Base-by-base conservation (phyloP, 306 rosid species). In the Castanea mollissima region DNA sequence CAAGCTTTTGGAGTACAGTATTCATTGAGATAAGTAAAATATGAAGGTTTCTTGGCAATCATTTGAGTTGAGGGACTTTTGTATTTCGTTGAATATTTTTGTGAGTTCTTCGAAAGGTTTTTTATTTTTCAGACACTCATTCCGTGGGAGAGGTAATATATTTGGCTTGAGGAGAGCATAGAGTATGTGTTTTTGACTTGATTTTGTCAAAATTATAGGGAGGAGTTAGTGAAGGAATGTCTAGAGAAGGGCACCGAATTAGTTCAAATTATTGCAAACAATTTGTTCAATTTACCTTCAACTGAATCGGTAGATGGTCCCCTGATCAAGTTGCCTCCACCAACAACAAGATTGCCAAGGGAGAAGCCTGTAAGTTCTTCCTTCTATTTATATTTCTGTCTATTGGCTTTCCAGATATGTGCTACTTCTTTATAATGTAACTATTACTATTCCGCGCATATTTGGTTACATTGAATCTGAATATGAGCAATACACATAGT, bases 261-360 rank as follows among this genome's bases (percentile, higher is more conserved):
- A 69, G 97, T 89, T 86, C 99, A 95, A 81, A 86, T 87, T 75
- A 89, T 95, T 8, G 97, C 92, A 1, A 85, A 91, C 82, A 56
- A 82, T 16, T 88, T 95, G 70, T 95, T 95, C 78, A 76, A 82
- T 69, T 75, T 90, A 51, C 98, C 96, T 59, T 85, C 99, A 1
- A 88, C 92, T 3, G 93, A 91, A 84, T 91, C 89, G 29, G 52
- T 89, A 19, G 97, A 91, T 51, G 99, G 99, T 4, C 97, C 98
- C 13, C 91, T 95, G 23, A 91, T 95, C 78, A 85, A 74, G 63
- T 85, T 95, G 84, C 99, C 98, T 35, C 75, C 84, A 0, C 97
- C 98, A 1, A 74, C 80, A 5, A 89, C 94, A 15, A 90, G 79
- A 87, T 83, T 95, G 83, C 98, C 98, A 3, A 87, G 98, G 79